A percentile compares a stretch with the other conserved stretches of the same genome.
phyloP scores from a whole-genome alignment of 768 basidiomycete species.

The Paxillus ammoniavirescens region DNA sequence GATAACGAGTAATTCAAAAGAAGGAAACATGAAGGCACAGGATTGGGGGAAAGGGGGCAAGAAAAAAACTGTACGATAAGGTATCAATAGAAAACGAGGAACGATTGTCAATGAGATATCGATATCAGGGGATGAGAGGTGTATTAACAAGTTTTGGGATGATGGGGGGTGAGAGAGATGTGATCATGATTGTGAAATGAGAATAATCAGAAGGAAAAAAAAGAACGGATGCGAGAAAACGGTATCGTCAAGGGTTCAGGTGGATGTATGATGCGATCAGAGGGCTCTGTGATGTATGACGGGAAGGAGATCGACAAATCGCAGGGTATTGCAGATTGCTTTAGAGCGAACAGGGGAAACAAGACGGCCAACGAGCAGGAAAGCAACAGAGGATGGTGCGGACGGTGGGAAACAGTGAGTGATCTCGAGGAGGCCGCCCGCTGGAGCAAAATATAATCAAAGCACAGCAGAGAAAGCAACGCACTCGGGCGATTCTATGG shows the following conservation, averaged over 20 bases:
- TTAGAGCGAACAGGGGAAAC: not conserved
- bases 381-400: not conserved
- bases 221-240: not conserved
- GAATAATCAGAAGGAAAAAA: not conserved
- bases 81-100: constrained; percentile 1
- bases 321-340: not conserved
- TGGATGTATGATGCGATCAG: not conserved
- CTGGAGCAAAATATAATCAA: constrained; percentile 4
- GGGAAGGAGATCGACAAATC: constrained; percentile 4
- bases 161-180: not conserved
- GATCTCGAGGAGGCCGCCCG: not conserved
- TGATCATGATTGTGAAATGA: constrained; percentile 18
- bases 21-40: not conserved
- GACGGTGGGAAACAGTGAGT: not conserved
- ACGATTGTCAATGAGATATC: not conserved
- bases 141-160: not conserved
- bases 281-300: not conserved
- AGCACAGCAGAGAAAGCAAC: constrained; percentile 16
- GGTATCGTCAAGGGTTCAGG: not conserved
- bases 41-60: not conserved
- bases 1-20: not conserved
- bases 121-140: not conserved
- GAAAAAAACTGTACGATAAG: not conserved
- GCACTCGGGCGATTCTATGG: constrained; percentile 15
- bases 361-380: not conserved